Percentiles rank a stretch among this genome's conserved stretches.
phyloP scores from a whole-genome alignment of 768 basidiomycete genomes.

The Naganishia kalamii region DNA sequence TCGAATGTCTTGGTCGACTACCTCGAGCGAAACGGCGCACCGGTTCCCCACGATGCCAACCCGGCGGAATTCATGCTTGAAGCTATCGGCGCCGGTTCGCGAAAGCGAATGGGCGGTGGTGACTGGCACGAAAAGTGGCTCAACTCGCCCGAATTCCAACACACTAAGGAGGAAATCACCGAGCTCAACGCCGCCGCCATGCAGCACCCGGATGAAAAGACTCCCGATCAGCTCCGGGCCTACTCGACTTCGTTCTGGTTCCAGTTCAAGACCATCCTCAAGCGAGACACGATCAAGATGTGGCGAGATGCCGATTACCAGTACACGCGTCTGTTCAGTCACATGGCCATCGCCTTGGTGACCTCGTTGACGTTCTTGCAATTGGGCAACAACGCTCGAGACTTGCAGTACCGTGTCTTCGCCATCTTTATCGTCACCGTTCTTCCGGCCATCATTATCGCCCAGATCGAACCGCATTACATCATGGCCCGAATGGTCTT shows the following conservation, averaged over 20 bases:
- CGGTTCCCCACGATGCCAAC: slow-evolving; percentile 64
- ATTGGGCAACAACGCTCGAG: slow-evolving; percentile 59
- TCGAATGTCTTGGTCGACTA: slow-evolving; percentile 64
- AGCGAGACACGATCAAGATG: slow-evolving; percentile 62
- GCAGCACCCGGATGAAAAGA: slow-evolving; percentile 28
- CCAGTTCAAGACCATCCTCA: slow-evolving; percentile 64
- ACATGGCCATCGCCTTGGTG: slow-evolving; percentile 51
- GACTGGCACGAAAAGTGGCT: slow-evolving; percentile 86
- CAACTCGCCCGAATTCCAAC: slow-evolving; percentile 58
- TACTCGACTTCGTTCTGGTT: slow-evolving; percentile 63
- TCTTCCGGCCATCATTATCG: slow-evolving; percentile 58
- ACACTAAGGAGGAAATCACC: slow-evolving; percentile 50
- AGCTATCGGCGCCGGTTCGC: slow-evolving; percentile 57
- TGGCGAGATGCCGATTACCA: slow-evolving; percentile 73
- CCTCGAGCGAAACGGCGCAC: slow-evolving; percentile 65
- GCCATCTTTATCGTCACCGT: slow-evolving; percentile 53
- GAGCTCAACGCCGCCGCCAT: slow-evolving; percentile 47
- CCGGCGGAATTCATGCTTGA: slow-evolving; percentile 60
- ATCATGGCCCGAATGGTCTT: slow-evolving; percentile 59
- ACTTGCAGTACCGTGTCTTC: slow-evolving; percentile 62
- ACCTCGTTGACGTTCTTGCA: slow-evolving; percentile 74
- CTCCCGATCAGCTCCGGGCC: slow-evolving; percentile 27
- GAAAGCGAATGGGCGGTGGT: slow-evolving; percentile 60
- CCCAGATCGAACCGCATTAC: slow-evolving; percentile 76
- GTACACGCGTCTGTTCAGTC: slow-evolving; percentile 72